Percentiles rank a stretch among this genome's conserved stretches.
Evolutionary conservation across 2,329 filamentous ascomycete species (phyloP).

Genomic region (Hymenoscyphus linearis): DNA sequence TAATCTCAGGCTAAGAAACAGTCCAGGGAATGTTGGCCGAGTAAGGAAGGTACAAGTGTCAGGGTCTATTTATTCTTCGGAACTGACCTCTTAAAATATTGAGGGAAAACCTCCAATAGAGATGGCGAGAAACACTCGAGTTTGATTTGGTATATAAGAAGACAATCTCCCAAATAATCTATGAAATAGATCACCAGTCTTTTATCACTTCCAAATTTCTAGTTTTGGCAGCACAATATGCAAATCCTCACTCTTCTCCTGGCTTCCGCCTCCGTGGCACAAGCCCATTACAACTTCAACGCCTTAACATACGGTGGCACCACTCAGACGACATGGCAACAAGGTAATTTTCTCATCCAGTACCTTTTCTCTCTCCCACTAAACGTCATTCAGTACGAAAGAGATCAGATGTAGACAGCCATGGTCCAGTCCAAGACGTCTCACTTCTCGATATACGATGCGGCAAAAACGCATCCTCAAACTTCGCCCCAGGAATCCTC

Average conservation of each 20-base stretch:
- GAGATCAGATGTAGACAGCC: background rate
- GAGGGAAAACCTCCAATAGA: background rate
- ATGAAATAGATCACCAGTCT: background rate
- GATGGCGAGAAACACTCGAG: background rate
- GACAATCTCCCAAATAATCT: background rate
- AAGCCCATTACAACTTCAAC: constrained; percentile 9
- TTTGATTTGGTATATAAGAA: background rate
- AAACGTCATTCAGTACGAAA: background rate
- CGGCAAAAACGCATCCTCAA: background rate
- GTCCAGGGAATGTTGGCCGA: background rate
- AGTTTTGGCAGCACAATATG: background rate
- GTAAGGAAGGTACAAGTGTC: background rate
- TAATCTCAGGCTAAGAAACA: background rate
- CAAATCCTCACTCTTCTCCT: constrained; percentile 4
- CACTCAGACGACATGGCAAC: constrained; percentile 4
- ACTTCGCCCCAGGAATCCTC: background rate
- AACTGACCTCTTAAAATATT: background rate
- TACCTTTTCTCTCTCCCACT: background rate
- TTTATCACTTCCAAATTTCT: background rate
- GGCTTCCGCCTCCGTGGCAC: constrained; percentile 5
- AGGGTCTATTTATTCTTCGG: background rate
- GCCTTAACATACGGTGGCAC: constrained; percentile 8
- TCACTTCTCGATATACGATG: background rate
- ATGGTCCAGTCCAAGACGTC: background rate
- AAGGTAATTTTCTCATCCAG: background rate